Conservation (phyloP, 192 early-diverging fungal genomes). For the Chytriomyces sp. region DNA sequence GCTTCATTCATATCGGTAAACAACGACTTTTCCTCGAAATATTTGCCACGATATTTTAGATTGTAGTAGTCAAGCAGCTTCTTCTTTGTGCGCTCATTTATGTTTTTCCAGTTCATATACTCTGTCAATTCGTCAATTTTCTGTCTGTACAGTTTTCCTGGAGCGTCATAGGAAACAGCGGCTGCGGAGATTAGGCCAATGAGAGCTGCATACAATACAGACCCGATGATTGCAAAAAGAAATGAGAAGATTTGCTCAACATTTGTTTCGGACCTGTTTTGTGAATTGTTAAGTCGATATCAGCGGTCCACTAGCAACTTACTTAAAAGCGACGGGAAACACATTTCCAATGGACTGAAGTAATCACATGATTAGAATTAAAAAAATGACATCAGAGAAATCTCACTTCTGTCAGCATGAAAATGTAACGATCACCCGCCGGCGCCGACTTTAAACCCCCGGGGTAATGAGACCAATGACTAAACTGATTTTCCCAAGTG, state of each 20-base stretch:
- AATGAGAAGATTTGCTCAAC: not conserved
- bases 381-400: not conserved
- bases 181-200: constrained; percentile 21
- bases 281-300: not conserved
- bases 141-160: constrained; percentile 13
- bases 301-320: not conserved
- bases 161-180: constrained; percentile 16
- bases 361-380: not conserved
- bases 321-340: constrained; percentile 17
- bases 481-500: not conserved
- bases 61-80: constrained; percentile 30
- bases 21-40: constrained; percentile 28
- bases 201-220: constrained; percentile 23
- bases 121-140: constrained; percentile 34
- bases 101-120: constrained; percentile 31
- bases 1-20: constrained; percentile 34
- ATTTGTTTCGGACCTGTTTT: not conserved
- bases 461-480: not conserved
- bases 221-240: not conserved
- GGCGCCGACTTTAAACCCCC: not conserved
- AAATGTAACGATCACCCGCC: not conserved
- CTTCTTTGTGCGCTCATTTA: not conserved
- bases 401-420: not conserved
- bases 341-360: constrained; percentile 28
- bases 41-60: constrained; percentile 33